Evolutionary conservation across 1,139 yeast genomes (phyloP), one percentile per base, ranked within the genome.

Genomic region (Blastobotrys petasosporus): DNA sequence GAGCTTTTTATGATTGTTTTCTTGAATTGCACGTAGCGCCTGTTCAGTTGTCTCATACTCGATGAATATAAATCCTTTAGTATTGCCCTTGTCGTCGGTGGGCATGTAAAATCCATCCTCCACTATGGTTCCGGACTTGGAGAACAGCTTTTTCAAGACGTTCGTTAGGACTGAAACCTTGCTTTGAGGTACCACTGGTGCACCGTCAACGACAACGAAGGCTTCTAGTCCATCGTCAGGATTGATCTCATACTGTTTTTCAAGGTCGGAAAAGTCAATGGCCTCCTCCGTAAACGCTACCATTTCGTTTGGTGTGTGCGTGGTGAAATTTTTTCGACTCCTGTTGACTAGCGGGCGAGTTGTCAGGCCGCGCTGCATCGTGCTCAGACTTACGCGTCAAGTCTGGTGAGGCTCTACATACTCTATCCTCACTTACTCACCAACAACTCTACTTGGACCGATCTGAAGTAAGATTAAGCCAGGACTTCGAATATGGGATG

Each of bases 151-250:
- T 60, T 77, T 79, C 61, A 94, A 76, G 45, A 94, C 97, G 64
- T 86, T 90, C 59, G 82, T 77, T 63, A 94, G 77, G 46, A 85
- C 81, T 41, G 88, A 85, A 38, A 82, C 86, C 69, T 94, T 94
- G 47, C 87, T 67, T 62, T 84, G 95, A 47, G 97, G 96, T 20
- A 95, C 95, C 54, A 87, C 74, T 54, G 99, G 99, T 5, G 95
- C 92, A 41, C 98, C 98, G 65, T 88, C 97, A 44, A 88, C 84
- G 28, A 92, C 86, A 49, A 92, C 80, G 63, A 80, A 90, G 60
- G 78, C 79, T 61, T 87, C 96, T 49, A 86, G 74, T 35, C 82
- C 80, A 54, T 76, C 70, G 52, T 79, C 80, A 37, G 71, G 71
- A 48, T 76, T 74, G 47, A 85, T 81, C 32, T 79, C 70, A 65